Evolutionary conservation across 208 protist species (phyloP), one percentile per base, ranked within the genome.

Genomic region (Balamuthia mandrillaris): DNA sequence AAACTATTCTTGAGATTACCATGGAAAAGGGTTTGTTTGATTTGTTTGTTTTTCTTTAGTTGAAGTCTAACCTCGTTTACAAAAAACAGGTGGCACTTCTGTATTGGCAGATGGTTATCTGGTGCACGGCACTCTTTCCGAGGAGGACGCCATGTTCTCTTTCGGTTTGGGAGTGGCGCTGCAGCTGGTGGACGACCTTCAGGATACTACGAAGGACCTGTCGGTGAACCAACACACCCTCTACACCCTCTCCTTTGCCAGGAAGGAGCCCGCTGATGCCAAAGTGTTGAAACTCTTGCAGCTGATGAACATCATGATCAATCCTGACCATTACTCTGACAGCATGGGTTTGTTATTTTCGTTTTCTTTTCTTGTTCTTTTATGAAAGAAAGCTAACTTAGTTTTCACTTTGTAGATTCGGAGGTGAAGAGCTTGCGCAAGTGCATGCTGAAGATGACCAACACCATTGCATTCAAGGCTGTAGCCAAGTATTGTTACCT

Each of bases 1-100:
- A 78, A 47, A 78, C 68, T 24, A 35, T 33, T 37, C 66, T 60
- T 41, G 68, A 78, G 21, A 78, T 78, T 35, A 78, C 68, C 21
- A 78, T 78, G 68, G 68, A 78, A 47, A 78, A 78, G 68, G 68
- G n/a, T n/a, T n/a, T n/a, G n/a, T n/a, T n/a, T n/a, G n/a, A n/a
- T n/a, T n/a, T n/a, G n/a, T n/a, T n/a, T n/a, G n/a, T n/a, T n/a
- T n/a, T n/a, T n/a, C n/a, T n/a, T n/a, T n/a, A n/a, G n/a, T n/a
- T n/a, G n/a, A n/a, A n/a, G n/a, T n/a, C n/a, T n/a, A n/a, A n/a
- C n/a, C n/a, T n/a, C n/a, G n/a, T n/a, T n/a, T n/a, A n/a, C n/a
- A n/a, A n/a, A n/a, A n/a, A n/a, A n/a, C n/a, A n/a, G n/a, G 68
- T 12, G 68, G 68, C 27, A 78, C 68, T 2, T 78, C 68, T 18